These are phyloP conservation scores for Collybiopsis luxurians DNA, from an alignment of 768 basidiomycete genomes.

Conservation along the genomic window DNA sequence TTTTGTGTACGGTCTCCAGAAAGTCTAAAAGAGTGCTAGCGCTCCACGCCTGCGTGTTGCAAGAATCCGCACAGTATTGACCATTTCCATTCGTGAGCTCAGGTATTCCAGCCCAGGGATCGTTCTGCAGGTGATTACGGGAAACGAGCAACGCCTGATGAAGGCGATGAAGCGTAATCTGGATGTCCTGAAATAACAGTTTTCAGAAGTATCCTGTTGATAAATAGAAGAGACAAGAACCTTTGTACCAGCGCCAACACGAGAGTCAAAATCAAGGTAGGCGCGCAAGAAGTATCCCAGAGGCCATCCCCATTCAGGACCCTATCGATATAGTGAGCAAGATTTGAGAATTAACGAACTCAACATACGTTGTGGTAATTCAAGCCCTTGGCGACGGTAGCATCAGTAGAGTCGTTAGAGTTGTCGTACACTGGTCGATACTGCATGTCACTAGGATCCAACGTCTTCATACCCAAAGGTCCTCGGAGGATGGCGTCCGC, in stretches of 20 bases:
- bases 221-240: conserved; percentile 30
- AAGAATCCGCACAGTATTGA: conserved; percentile 80
- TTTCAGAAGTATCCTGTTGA: conserved; percentile 3
- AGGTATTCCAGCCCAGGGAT: conserved; percentile 92
- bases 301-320: conserved; percentile 95
- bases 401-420: conserved; percentile 85
- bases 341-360: conserved; percentile 4
- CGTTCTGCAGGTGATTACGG: conserved; percentile 70
- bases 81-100: conserved; percentile 91
- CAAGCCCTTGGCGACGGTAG: conserved; percentile 83
- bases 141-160: conserved; percentile 69
- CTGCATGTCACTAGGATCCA: conserved; percentile 84
- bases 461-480: conserved; percentile 94
- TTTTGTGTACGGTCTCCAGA: conserved; percentile 66
- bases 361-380: conserved; percentile 85
- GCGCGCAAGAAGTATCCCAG: conserved; percentile 94
- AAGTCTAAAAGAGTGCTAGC: conserved; percentile 91
- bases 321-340: conserved; percentile 40
- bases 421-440: conserved; percentile 95
- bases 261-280: conserved; percentile 83
- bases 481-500: conserved; percentile 79
- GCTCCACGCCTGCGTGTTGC: conserved; percentile 95
- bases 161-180: conserved; percentile 76
- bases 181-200: conserved; percentile 49
- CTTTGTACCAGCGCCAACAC: conserved; percentile 62